Conservation (phyloP, 495 filamentous ascomycete species). For the Penicillium coffeae region DNA sequence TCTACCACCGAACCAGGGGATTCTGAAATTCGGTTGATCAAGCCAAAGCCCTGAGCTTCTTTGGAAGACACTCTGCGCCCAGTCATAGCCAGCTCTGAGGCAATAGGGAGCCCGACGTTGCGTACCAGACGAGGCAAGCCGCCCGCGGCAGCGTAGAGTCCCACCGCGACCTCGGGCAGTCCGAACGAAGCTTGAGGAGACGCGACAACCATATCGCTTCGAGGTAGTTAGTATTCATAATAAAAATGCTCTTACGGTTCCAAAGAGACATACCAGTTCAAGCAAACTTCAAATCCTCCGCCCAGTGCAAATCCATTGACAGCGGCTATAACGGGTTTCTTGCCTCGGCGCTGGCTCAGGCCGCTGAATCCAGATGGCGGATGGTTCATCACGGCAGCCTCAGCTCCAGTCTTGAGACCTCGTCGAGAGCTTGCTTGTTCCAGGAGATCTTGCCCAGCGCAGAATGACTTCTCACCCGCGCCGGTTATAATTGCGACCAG, state of each 20-base stretch:
- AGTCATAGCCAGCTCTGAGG: conserved; percentile 62
- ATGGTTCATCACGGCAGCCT: conserved; percentile 7
- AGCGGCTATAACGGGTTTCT: conserved; percentile 58
- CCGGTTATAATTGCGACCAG: conserved; percentile 48
- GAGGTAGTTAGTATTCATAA: neutral
- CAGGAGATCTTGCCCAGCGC: conserved; percentile 34
- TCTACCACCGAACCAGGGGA: conserved; percentile 41
- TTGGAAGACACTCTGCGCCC: conserved; percentile 50
- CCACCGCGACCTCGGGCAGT: conserved; percentile 61
- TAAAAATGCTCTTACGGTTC: neutral
- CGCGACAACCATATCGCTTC: conserved; percentile 57
- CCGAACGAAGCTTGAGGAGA: conserved; percentile 47
- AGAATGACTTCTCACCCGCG: conserved; percentile 42
- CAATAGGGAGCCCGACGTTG: conserved; percentile 58
- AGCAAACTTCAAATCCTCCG: conserved; percentile 64
- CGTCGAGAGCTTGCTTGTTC: conserved; percentile 11
- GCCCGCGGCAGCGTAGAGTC: conserved; percentile 63
- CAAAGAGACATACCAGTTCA: conserved; percentile 39
- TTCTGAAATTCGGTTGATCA: conserved; percentile 58
- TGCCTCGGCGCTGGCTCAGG: conserved; percentile 33
- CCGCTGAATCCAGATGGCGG: conserved; percentile 17
- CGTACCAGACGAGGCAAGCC: conserved; percentile 60
- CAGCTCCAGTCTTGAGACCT: conserved; percentile 5
- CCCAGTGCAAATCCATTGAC: conserved; percentile 63
- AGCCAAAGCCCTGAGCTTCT: conserved; percentile 58